Evolutionary conservation across 2,329 filamentous ascomycete species (phyloP), one percentile per base, ranked within the genome.

Genomic region (Hysterium pulicare): DNA sequence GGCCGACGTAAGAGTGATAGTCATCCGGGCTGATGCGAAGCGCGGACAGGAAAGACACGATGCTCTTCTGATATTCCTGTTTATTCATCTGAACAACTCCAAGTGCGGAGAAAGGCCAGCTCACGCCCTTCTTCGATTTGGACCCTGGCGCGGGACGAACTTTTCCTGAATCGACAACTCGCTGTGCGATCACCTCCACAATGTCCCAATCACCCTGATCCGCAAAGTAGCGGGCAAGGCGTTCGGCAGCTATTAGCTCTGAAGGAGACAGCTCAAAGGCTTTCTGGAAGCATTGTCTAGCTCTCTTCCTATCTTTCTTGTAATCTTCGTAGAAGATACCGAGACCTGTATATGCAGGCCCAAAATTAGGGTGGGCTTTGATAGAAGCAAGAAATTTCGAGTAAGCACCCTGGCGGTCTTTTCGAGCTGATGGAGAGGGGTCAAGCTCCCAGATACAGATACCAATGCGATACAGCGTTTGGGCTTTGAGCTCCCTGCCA

Each of bases 41-140:
- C 9, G 93, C 90, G 2, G 88, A 82, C 58, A 97, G 87, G 64
- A 97, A 98, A 0, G 89, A 95, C 7, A 91, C 83, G 41, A 97
- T 90, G 26, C 90, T 90, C 61, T 88, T 86, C 52, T 83, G 74
- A 55, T 91, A 97, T 46, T 95, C 89, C 61, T 94, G 89, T 62
- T 89, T 93, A 69, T 95, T 96, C 62, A 97, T 79, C 64, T 97
- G 89, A 1, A 95, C 91, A 13, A 95, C 89, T 20, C 94, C 93
- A 2, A 98, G 75, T 0, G 93, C 91, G 2, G 91, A 89, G 62
- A 90, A 95, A 2, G 93, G 93, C 93, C 93, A 98, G 68, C 90
- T 96, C 50, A 94, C 83, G 1, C 90, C 89, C 67, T 88, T 91
- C 55, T 87, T 84, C 73, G 90, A 93, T 74, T 94, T 95, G 1